Evolutionary conservation across 2,329 filamentous ascomycete genomes (phyloP).

Genomic region (Emmonsia crescens): DNA sequence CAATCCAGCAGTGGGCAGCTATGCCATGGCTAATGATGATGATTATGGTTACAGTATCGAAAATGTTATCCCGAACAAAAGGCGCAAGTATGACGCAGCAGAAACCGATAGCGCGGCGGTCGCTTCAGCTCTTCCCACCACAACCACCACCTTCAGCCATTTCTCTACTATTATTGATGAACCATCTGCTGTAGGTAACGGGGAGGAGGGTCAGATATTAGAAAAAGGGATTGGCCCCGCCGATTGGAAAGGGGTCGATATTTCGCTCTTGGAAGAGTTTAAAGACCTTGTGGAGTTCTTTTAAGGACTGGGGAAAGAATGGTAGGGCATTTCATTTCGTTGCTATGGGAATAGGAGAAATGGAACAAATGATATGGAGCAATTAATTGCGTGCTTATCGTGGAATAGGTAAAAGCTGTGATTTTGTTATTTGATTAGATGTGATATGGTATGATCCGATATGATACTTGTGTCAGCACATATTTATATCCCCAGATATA

Average conservation of each 20-base stretch:
- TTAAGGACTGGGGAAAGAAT: constrained; percentile 10
- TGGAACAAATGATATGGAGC: background rate
- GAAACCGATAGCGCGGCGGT: background rate
- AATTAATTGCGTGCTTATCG: background rate
- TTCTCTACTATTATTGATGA: background rate
- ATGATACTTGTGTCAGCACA: background rate
- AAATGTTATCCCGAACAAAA: background rate
- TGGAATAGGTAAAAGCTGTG: background rate
- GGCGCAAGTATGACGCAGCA: background rate
- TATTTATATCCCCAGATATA: background rate
- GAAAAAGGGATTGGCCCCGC: background rate
- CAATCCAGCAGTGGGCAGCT: background rate
- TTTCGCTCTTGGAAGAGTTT: constrained; percentile 30
- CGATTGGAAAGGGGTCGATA: constrained; percentile 29
- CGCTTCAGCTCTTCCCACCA: background rate
- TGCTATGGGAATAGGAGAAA: background rate
- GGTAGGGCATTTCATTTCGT: background rate
- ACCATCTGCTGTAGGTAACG: too few relatives aligned
- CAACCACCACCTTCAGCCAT: background rate
- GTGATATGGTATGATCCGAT: too few relatives aligned
- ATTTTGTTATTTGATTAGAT: background rate
- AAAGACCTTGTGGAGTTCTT: constrained; percentile 32
- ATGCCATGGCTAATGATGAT: background rate
- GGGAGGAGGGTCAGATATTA: background rate
- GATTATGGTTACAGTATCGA: background rate